phyloP scores from a whole-genome alignment of 352 stramenopile genomes.

The Pythium insidiosum region DNA sequence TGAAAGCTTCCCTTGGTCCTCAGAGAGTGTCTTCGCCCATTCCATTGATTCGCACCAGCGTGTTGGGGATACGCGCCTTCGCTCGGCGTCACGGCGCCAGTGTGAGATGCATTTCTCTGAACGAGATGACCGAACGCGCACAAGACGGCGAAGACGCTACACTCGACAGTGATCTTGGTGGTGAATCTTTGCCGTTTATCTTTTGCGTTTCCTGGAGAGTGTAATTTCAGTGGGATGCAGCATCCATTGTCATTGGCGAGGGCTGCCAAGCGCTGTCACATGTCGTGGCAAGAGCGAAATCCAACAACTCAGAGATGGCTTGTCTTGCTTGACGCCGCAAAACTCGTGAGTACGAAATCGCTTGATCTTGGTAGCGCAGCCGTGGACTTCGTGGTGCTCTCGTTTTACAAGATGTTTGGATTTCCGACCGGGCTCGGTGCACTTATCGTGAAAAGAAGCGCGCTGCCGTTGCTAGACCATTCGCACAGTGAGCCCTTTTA shows the following conservation, averaged over 20 bases:
- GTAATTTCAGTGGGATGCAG: slow-evolving; percentile 63
- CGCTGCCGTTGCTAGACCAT: slow-evolving; percentile 36
- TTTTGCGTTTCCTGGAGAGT: slow-evolving; percentile 73
- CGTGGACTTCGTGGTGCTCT: slow-evolving; percentile 63
- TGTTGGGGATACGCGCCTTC: slow-evolving; percentile 51
- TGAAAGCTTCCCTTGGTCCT: slow-evolving; percentile 67
- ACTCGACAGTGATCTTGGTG: too few relatives aligned
- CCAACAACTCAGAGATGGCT: slow-evolving; percentile 27
- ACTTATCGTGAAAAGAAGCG: slow-evolving; percentile 30
- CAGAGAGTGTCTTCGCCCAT: slow-evolving; percentile 41
- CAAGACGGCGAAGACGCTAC: too few relatives aligned
- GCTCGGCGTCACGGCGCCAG: slow-evolving; percentile 19
- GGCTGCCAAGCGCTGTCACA: too few relatives aligned
- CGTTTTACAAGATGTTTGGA: slow-evolving; percentile 82
- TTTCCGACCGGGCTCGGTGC: slow-evolving; percentile 62
- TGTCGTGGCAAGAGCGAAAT: not conserved
- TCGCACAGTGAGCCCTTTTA: slow-evolving; percentile 54
- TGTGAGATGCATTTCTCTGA: slow-evolving; percentile 22
- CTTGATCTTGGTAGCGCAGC: slow-evolving; percentile 37
- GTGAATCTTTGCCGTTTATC: too few relatives aligned
- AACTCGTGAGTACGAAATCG: slow-evolving; percentile 42
- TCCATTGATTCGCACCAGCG: slow-evolving; percentile 64
- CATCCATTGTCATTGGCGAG: too few relatives aligned
- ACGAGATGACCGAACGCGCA: slow-evolving; percentile 22
- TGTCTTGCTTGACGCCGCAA: slow-evolving; percentile 63